These are phyloP conservation scores for Salisapilia sapeloensis DNA, from an alignment of 352 stramenopile species.

Conservation along the genomic window DNA sequence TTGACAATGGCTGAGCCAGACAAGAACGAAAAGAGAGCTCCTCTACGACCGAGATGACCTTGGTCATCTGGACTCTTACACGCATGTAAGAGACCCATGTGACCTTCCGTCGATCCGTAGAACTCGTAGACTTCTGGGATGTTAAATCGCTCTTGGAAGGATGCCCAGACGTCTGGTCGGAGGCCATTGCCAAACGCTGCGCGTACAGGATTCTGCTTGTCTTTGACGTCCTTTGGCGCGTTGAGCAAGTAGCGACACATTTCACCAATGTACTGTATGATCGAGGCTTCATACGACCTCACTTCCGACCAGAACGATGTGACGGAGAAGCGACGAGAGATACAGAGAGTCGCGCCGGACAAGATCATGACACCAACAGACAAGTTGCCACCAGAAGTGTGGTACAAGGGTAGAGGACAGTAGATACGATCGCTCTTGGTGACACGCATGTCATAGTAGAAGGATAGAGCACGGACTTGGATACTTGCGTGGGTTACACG, in stretches of 20 bases:
- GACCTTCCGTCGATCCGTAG: slow-evolving; percentile 84
- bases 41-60: slow-evolving; percentile 46
- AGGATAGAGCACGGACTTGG: slow-evolving; percentile 31
- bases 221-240: slow-evolving; percentile 17
- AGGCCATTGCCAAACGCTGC: slow-evolving; percentile 85
- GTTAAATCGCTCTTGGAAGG: slow-evolving; percentile 76
- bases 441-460: slow-evolving; percentile 30
- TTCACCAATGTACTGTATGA: slow-evolving; percentile 85
- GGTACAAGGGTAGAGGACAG: slow-evolving; percentile 68
- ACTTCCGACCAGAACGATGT: slow-evolving; percentile 67
- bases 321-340: slow-evolving; percentile 33
- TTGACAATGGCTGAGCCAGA: slow-evolving; percentile 50
- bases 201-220: slow-evolving; percentile 51
- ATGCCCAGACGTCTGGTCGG: slow-evolving; percentile 73
- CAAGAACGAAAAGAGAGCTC: slow-evolving; percentile 25
- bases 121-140: slow-evolving; percentile 84
- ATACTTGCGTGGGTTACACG: slow-evolving; percentile 62
- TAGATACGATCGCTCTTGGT: slow-evolving; percentile 52
- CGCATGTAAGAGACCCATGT: slow-evolving; percentile 63
- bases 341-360: slow-evolving; percentile 49
- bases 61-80: slow-evolving; percentile 38
- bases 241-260: slow-evolving; percentile 79
- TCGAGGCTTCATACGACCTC: slow-evolving; percentile 35
- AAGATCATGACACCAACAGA: slow-evolving; percentile 69
- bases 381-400: slow-evolving; percentile 68